Evolutionary conservation across 2,329 filamentous ascomycete genomes (phyloP), one percentile per base, ranked within the genome.

Genomic region (Ophiostoma tasmaniense): DNA sequence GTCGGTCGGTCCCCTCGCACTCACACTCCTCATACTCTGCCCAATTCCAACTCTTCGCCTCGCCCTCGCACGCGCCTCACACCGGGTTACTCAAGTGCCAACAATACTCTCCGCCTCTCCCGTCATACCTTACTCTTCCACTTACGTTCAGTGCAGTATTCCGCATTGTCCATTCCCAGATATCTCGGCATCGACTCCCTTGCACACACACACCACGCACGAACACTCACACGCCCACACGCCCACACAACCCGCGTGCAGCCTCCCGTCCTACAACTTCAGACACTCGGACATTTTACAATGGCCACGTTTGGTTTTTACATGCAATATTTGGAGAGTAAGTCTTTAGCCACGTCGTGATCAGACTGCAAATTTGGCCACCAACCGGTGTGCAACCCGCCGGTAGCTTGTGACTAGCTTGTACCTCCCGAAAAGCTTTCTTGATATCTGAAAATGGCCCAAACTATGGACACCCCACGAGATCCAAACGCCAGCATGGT

Each of bases 261-360:
- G 50, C 69, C 30, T 64, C 33, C 42, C 39, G 37, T 50, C 22
- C 11, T 52, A 65, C 62, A 14, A n/a, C 22, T 65, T 42, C 17
- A 2, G 1, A 33, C 33, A 33, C 61, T 14, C 22, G 4, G 30
- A 25, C 20, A 20, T 4, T 25, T 25, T 22, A 83, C 74, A 72
- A 89, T 89, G 86, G 82, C 82, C 74, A 81, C 82, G 2, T 71
- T 71, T 74, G 87, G 87, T 73, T 89, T 88, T 76, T 89, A 89
- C 76, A 89, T 89, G 83, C 87, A 90, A 75, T 91, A 91, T 77
- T 82, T 90, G 73, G 87, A 89, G 77, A 90, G 89, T 90, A 88
- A 86, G 88, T 89, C 28, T 74, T 6, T 14, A 33, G 45, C 14
- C 39, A 13, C 55, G 2, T 17, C 14, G 13, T 17, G 17, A 22